Evolutionary conservation across 257 asterid genomes (phyloP).

Genomic region (Capsicum rhomboideum): DNA sequence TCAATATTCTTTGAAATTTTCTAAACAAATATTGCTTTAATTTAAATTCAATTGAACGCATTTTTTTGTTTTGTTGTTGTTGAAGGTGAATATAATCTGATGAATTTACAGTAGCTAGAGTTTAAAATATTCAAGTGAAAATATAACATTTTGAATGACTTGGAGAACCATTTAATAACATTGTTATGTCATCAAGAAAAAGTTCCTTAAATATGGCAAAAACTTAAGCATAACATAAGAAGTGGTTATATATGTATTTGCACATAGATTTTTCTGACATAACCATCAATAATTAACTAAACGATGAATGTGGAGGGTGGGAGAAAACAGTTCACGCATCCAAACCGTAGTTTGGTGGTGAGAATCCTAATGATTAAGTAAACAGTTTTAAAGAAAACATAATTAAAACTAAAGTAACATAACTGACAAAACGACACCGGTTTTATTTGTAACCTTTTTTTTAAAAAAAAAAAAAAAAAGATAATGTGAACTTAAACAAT

Average conservation of each 20-base stretch:
- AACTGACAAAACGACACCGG: not conserved
- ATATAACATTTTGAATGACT: not conserved
- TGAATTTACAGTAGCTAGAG: too few species aligned
- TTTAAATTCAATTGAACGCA: too few species aligned
- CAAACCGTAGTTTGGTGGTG: not conserved
- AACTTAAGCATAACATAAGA: not conserved
- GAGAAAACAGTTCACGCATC: not conserved
- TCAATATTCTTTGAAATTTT: too few species aligned
- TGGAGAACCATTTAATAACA: not conserved
- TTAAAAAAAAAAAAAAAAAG: fast-evolving
- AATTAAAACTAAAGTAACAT: not conserved
- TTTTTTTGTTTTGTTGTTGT: too few species aligned
- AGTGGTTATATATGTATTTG: not conserved
- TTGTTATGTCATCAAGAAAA: not conserved
- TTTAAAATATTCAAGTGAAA: too few species aligned
- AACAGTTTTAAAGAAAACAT: not conserved
- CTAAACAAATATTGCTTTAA: too few species aligned
- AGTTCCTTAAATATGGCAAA: not conserved
- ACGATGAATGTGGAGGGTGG: not conserved
- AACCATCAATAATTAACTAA: not conserved
- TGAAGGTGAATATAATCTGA: too few species aligned
- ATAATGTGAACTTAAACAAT: not conserved
- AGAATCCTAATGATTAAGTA: not conserved
- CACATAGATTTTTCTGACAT: not conserved
- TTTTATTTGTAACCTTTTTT: not conserved